Evolutionary conservation across 805 yeast genomes (phyloP).

Genomic region (Blastobotrys parvus): DNA sequence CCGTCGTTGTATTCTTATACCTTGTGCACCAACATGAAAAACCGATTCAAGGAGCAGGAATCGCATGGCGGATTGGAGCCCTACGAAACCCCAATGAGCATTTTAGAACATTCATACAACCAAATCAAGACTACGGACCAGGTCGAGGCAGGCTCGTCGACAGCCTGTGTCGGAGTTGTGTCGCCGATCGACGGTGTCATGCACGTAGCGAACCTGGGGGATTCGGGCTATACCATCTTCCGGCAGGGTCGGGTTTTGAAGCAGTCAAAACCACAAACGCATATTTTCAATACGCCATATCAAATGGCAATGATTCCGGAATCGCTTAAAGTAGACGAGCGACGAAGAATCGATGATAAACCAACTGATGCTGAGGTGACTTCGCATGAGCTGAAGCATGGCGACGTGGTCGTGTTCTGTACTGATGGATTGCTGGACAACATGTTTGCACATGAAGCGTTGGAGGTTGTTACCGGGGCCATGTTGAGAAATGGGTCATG

Average conservation of each 20-base stretch:
- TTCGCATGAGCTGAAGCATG: conserved; percentile 52
- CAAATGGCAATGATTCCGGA: conserved; percentile 82
- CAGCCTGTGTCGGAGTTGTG: conserved; percentile 76
- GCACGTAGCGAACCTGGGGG: conserved; percentile 77
- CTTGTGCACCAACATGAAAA: conserved; percentile 50
- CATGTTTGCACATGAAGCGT: conserved; percentile 63
- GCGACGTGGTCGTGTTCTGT: conserved; percentile 76
- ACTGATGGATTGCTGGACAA: conserved; percentile 95
- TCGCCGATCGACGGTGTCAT: conserved; percentile 41
- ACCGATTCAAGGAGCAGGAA: conserved; percentile 25
- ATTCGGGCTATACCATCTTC: conserved; percentile 88
- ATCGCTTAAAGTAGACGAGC: conserved; percentile 37
- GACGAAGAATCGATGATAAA: conserved; percentile 37
- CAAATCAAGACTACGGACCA: conserved; percentile 44
- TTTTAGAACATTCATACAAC: conserved; percentile 51
- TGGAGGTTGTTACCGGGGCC: conserved; percentile 52
- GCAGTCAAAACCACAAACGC: conserved; percentile 71
- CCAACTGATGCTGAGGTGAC: conserved; percentile 66
- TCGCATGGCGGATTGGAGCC: conserved; percentile 1
- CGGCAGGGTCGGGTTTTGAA: conserved; percentile 52
- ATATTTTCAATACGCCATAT: conserved; percentile 85
- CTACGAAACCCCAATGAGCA: conserved; percentile 32
- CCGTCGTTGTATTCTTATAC: conserved; percentile 82
- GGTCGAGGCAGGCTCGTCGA: conserved; percentile 87
- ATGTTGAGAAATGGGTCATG: conserved; percentile 29